These are phyloP conservation scores for Suillus occidentalis DNA, from an alignment of 768 basidiomycete genomes.

Conservation along the genomic window DNA sequence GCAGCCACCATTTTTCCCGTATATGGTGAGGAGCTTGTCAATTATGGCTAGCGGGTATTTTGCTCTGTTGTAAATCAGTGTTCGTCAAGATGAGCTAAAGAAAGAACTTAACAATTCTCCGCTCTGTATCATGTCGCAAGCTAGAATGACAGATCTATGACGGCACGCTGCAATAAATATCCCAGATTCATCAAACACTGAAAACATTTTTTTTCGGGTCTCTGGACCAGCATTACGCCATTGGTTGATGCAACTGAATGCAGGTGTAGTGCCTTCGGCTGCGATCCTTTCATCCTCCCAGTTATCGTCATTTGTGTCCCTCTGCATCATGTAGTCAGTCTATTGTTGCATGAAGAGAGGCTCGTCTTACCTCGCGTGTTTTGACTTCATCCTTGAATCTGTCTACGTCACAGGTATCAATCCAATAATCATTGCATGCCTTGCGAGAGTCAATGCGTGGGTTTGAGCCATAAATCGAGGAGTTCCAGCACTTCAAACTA, in stretches of 20 bases:
- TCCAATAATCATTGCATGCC: background rate
- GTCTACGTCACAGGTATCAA: background rate
- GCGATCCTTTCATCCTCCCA: background rate
- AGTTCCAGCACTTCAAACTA: background rate
- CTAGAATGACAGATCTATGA: background rate
- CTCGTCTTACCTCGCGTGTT: background rate
- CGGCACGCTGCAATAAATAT: background rate
- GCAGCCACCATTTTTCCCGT: constrained; percentile 12
- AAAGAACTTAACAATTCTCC: background rate
- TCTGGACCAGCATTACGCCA: background rate
- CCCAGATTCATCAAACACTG: background rate
- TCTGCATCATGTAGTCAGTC: background rate
- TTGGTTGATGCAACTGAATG: background rate
- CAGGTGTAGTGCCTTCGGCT: background rate
- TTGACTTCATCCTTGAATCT: background rate
- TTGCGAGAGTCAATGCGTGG: background rate
- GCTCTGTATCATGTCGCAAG: background rate
- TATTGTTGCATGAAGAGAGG: background rate
- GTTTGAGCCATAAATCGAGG: background rate
- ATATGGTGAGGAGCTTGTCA: constrained; percentile 14
- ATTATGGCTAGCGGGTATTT: constrained; percentile 12
- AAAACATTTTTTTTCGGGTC: background rate
- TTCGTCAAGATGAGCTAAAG: background rate
- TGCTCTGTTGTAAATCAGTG: background rate
- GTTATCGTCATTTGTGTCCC: background rate